Percentiles rank a stretch among this genome's conserved stretches.
Evolutionary conservation across 208 protist genomes (phyloP).

Genomic region (Angomonas ambiguus): DNA sequence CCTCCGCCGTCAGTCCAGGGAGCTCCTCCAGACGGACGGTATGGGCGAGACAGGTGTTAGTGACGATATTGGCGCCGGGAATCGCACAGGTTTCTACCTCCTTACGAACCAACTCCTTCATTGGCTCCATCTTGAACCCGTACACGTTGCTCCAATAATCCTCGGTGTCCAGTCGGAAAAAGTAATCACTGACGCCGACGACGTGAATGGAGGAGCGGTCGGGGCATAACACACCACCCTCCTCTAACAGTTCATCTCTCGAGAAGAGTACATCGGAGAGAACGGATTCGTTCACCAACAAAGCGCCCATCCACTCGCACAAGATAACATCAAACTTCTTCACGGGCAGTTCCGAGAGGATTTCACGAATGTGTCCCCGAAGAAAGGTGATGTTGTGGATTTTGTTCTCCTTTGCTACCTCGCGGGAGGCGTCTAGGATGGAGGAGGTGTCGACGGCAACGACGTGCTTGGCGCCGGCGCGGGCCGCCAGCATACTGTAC

Average conservation of each 20-base stretch:
- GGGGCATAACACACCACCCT: conserved; percentile 73
- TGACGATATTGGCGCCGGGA: conserved; percentile 66
- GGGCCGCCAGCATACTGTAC: conserved; percentile 81
- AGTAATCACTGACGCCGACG: conserved; percentile 78
- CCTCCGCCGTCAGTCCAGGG: conserved; percentile 27
- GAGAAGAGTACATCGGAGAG: conserved; percentile 76
- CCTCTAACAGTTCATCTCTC: conserved; percentile 66
- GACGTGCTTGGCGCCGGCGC: conserved; percentile 60
- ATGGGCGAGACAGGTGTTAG: conserved; percentile 50
- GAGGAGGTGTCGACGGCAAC: conserved; percentile 78
- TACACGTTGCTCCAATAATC: conserved; percentile 93
- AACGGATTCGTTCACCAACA: conserved; percentile 79
- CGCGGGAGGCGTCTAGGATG: conserved; percentile 72
- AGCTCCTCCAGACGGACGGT: conserved; percentile 58
- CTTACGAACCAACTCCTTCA: conserved; percentile 79
- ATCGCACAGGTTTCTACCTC: conserved; percentile 82
- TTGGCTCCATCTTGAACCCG: conserved; percentile 88
- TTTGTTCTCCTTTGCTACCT: conserved; percentile 79
- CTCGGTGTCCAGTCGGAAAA: conserved; percentile 79
- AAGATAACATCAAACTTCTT: conserved; percentile 83
- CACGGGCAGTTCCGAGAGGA: conserved; percentile 53
- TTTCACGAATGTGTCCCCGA: conserved; percentile 65
- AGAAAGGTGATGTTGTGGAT: conserved; percentile 75
- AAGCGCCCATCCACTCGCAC: conserved; percentile 88
- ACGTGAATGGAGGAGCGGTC: conserved; percentile 81